Evolutionary conservation across 352 stramenopile genomes (phyloP).

Genomic region (Globisporangium perplexum): DNA sequence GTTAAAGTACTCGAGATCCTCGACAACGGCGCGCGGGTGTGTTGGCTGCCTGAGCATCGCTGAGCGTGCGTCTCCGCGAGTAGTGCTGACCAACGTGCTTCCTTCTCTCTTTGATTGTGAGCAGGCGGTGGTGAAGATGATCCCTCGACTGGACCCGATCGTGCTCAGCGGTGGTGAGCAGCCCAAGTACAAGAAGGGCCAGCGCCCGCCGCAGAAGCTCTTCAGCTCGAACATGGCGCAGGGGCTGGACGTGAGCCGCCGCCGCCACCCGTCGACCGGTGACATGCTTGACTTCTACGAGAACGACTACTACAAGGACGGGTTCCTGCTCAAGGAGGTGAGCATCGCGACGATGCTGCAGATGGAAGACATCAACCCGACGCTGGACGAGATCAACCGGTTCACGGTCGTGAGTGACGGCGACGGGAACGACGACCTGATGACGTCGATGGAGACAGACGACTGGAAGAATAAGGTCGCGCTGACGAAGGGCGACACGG

Average conservation of each 20-base stretch:
- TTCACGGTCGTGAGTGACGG: conserved; percentile 67
- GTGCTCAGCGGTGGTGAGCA: conserved; percentile 69
- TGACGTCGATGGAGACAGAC: conserved; percentile 66
- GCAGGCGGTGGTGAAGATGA: conserved; percentile 81
- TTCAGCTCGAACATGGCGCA: conserved; percentile 72
- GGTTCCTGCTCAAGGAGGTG: conserved; percentile 84
- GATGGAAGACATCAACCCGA: conserved; percentile 83
- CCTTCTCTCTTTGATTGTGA: background rate
- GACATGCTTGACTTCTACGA: conserved; percentile 89
- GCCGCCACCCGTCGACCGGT: conserved; percentile 60
- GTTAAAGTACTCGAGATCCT: conserved; percentile 87
- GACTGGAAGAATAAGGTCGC: conserved; percentile 89
- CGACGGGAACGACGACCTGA: conserved; percentile 60
- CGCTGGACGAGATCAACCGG: conserved; percentile 86
- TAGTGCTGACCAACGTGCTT: too few species aligned
- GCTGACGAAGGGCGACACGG: conserved; percentile 86
- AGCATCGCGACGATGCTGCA: conserved; percentile 85
- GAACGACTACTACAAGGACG: conserved; percentile 86
- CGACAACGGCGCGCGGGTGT: conserved; percentile 73
- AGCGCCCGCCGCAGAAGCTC: conserved; percentile 82
- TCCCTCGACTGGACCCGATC: conserved; percentile 74
- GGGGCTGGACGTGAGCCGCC: conserved; percentile 50
- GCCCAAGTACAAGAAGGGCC: conserved; percentile 87
- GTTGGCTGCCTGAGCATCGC: conserved; percentile 1
- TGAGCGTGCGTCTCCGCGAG: background rate